Evolutionary conservation across 371 early-diverging fungal species (phyloP).

Genomic region (Mucor racemosus): DNA sequence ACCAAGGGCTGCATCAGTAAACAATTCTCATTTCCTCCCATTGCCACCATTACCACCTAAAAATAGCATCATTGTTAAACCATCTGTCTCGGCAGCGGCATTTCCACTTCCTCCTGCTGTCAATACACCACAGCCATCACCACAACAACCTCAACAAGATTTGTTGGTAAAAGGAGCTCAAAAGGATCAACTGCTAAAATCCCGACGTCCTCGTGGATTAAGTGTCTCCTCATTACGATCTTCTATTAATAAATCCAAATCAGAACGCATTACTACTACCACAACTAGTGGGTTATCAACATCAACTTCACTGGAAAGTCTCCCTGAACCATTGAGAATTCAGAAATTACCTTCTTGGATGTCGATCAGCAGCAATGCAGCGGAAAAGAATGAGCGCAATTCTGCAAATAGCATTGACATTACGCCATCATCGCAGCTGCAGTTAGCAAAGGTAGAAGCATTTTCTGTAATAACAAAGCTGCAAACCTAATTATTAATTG

Average conservation of each 20-base stretch:
- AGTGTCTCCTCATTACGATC: conserved; percentile 39
- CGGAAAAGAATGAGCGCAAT: not conserved
- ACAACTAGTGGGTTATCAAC: not conserved
- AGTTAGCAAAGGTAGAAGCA: not conserved
- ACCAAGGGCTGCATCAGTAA: conserved; percentile 26
- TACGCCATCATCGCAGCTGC: not conserved
- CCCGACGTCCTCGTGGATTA: conserved; percentile 38
- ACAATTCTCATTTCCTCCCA: conserved; percentile 8
- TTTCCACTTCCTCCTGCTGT: conserved; percentile 14
- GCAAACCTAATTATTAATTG: not conserved
- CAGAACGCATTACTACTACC: conserved; percentile 11
- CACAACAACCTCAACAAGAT: not conserved
- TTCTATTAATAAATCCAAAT: conserved; percentile 23
- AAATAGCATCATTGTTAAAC: conserved; percentile 2
- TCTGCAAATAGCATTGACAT: not conserved
- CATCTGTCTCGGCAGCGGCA: conserved; percentile 16
- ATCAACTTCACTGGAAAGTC: conserved; percentile 12
- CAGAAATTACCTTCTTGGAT: conserved; percentile 29
- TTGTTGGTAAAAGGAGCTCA: not conserved
- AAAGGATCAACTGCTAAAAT: conserved; percentile 11
- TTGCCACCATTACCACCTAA: conserved; percentile 17
- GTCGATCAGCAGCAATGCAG: conserved; percentile 16
- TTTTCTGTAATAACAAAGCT: not conserved
- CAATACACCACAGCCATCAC: not conserved
- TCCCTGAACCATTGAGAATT: conserved; percentile 10